A percentile compares a stretch with the other conserved stretches of the same genome.
Evolutionary conservation across 2,329 filamentous ascomycete species (phyloP).

Genomic region (Polytolypa hystricis): DNA sequence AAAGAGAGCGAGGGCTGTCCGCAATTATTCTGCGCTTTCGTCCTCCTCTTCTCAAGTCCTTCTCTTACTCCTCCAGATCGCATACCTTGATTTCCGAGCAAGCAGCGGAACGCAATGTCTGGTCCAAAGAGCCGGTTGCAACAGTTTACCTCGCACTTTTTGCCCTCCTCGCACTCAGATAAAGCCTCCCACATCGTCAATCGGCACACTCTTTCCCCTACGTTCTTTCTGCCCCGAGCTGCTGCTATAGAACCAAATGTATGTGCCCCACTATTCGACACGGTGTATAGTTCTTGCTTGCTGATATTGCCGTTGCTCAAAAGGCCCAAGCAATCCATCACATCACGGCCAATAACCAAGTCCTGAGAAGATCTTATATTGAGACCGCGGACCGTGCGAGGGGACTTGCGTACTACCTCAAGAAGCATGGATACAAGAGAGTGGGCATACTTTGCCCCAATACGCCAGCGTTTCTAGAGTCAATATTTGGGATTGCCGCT

Average conservation of each 20-base stretch:
- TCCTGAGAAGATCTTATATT: slow-evolving; percentile 64
- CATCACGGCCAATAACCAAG: slow-evolving; percentile 62
- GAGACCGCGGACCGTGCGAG: slow-evolving; percentile 77
- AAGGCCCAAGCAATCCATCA: slow-evolving; percentile 74
- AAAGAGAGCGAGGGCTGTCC: no score
- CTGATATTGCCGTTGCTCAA: background rate
- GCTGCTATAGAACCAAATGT: slow-evolving; percentile 76
- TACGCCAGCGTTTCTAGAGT: slow-evolving; percentile 87
- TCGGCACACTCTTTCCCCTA: slow-evolving; percentile 60
- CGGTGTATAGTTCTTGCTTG: slow-evolving; percentile 1
- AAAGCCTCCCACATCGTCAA: slow-evolving; percentile 25
- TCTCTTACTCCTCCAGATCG: no score
- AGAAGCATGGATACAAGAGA: slow-evolving; percentile 59
- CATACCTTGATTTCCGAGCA: no score
- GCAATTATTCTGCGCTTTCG: no score
- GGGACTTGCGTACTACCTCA: slow-evolving; percentile 78
- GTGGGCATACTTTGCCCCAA: slow-evolving; percentile 85
- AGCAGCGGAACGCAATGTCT: slow-evolving; percentile 20
- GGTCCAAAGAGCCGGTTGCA: slow-evolving; percentile 19
- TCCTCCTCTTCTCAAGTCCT: no score
- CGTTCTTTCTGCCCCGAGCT: slow-evolving; percentile 74
- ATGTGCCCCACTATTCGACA: slow-evolving; percentile 13
- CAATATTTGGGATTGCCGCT: slow-evolving; percentile 75
- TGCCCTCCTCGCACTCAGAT: slow-evolving; percentile 15
- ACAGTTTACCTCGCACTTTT: slow-evolving; percentile 21